Percentiles rank a stretch among this genome's conserved stretches.
These are phyloP conservation scores for Aureobasidium lini DNA, from an alignment of 2,329 filamentous ascomycete genomes.

Conservation along the genomic window DNA sequence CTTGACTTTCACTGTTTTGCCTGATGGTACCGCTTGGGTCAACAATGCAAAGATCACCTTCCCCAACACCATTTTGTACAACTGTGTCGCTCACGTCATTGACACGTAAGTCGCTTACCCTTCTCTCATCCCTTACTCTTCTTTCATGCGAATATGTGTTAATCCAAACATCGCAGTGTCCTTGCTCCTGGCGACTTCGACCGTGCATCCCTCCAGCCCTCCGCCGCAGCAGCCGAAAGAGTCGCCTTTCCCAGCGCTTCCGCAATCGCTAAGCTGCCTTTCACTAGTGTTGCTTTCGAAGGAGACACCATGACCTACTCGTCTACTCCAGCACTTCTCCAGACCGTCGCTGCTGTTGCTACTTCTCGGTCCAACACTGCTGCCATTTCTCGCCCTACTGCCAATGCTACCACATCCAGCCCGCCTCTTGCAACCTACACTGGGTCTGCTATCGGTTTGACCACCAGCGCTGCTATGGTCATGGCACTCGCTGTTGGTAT, in stretches of 20 bases:
- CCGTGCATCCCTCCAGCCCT: neutral
- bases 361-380: neutral
- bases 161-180: neutral
- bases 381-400: neutral
- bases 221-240: neutral
- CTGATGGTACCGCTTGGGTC: slow-evolving; percentile 38
- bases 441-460: neutral
- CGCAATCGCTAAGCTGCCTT: neutral
- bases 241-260: neutral
- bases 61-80: slow-evolving; percentile 44
- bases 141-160: no score
- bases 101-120: slow-evolving; percentile 19
- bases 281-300: neutral
- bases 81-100: slow-evolving; percentile 52
- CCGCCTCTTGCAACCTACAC: neutral
- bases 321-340: neutral
- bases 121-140: no score
- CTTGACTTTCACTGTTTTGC: slow-evolving; percentile 38
- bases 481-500: neutral
- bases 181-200: slow-evolving; percentile 6
- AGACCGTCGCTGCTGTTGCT: neutral
- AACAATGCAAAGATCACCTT: slow-evolving; percentile 47
- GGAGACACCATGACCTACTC: slow-evolving; percentile 1
- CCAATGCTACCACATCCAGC: neutral
- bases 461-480: neutral